Evolutionary conservation across 164 flowering plant genomes (phyloP).

Genomic region (Saururus chinensis): DNA sequence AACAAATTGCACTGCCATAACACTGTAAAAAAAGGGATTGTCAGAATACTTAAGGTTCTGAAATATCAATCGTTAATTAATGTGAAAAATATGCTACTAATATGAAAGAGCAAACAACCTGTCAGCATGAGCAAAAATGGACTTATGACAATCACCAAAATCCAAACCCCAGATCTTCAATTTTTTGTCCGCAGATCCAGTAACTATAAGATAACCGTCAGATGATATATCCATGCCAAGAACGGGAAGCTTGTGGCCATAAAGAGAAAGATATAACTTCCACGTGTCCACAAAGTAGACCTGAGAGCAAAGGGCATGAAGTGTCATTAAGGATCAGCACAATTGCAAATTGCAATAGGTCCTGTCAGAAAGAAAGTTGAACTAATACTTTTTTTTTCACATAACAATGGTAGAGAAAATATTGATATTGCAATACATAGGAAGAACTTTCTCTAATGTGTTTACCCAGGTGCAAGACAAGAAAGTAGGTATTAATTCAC

Average conservation of each 20-base stretch:
- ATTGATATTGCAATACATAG: no score
- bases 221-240: conserved; percentile 92
- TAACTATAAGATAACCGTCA: conserved; percentile 80
- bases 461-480: no score
- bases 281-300: conserved; percentile 70
- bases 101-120: conserved; percentile 31
- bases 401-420: no score
- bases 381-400: not conserved
- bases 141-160: conserved; percentile 96
- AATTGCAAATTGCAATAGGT: not conserved
- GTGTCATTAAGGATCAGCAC: not conserved
- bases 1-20: conserved; percentile 86
- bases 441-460: no score
- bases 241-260: conserved; percentile 89
- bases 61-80: not conserved
- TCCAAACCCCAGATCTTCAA: conserved; percentile 97
- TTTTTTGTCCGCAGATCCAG: conserved; percentile 93
- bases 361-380: not conserved
- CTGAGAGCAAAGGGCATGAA: conserved; percentile 22
- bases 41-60: conserved; percentile 7
- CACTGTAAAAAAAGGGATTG: conserved; percentile 40
- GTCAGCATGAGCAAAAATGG: conserved; percentile 89
- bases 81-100: no score
- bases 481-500: no score
- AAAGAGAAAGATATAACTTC: conserved; percentile 64